phyloP scores from a whole-genome alignment of 148 eudicot genomes.

The Vaccinium myrtillus region DNA sequence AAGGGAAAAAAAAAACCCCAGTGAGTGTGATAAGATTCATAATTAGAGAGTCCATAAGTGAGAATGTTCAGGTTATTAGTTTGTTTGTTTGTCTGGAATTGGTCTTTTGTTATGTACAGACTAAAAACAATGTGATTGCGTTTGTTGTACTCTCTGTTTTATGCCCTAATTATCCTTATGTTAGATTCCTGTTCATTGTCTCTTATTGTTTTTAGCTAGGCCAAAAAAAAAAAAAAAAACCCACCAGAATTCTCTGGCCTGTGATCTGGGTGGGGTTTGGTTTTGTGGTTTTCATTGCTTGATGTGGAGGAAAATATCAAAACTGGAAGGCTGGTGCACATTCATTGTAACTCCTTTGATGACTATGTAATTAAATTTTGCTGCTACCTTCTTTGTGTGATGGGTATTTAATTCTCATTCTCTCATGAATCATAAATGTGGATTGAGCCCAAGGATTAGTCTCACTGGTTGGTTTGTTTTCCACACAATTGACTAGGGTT shows the following conservation, averaged over 20 bases:
- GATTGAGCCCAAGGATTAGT: background rate
- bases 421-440: background rate
- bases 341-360: background rate
- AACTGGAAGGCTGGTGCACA: background rate
- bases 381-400: background rate
- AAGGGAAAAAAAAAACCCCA: background rate
- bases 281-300: slow-evolving; percentile 4
- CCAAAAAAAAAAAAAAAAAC: background rate
- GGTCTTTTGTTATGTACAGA: slow-evolving; percentile 31
- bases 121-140: slow-evolving; percentile 21
- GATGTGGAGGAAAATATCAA: background rate
- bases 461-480: too few relatives aligned
- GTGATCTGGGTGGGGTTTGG: background rate
- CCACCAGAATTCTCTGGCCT: background rate
- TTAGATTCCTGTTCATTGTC: slow-evolving; percentile 21
- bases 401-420: background rate
- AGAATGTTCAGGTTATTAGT: slow-evolving; percentile 23
- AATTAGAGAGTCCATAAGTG: slow-evolving; percentile 12
- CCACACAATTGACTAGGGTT: too few relatives aligned
- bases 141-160: slow-evolving; percentile 26
- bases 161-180: background rate
- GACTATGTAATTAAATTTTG: background rate
- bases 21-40: background rate
- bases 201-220: background rate
- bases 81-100: slow-evolving; percentile 32